Evolutionary conservation across 1,284 basidiomycete species (phyloP).

Genomic region (Pholiota adiposa): DNA sequence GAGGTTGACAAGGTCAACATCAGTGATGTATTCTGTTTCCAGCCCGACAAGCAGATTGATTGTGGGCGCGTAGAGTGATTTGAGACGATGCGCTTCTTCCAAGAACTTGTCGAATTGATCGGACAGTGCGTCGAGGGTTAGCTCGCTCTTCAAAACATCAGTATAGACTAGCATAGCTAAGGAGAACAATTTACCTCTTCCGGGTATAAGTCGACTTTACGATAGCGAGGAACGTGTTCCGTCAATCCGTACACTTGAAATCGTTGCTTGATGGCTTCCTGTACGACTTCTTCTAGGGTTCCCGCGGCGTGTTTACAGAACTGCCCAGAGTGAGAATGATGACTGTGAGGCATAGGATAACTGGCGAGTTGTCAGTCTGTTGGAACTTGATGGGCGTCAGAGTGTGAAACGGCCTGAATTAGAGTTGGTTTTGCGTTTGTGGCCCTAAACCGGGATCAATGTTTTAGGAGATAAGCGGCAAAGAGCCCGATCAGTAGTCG

Average conservation of each 20-base stretch:
- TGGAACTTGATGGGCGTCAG: background rate
- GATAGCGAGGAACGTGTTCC: conserved; percentile 94
- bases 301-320: conserved; percentile 9
- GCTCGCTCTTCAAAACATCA: conserved; percentile 43
- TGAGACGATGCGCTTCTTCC: conserved; percentile 71
- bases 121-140: conserved; percentile 51
- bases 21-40: conserved; percentile 89
- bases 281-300: conserved; percentile 10
- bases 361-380: background rate
- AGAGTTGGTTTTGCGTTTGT: conserved; percentile 50
- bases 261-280: conserved; percentile 35
- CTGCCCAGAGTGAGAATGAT: conserved; percentile 11
- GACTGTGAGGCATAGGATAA: conserved; percentile 10
- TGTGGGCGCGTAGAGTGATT: conserved; percentile 55
- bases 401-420: conserved; percentile 74
- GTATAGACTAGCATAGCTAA: background rate
- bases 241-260: conserved; percentile 89
- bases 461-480: background rate
- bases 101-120: conserved; percentile 74
- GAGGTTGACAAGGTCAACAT: conserved; percentile 66
- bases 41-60: conserved; percentile 88
- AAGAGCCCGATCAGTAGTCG: background rate
- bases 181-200: conserved; percentile 76
- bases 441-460: background rate
- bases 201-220: conserved; percentile 80